Percentiles rank a stretch among this genome's conserved stretches.
Evolutionary conservation across 352 stramenopile species (phyloP).

Genomic region (Phytopythium delawarense): DNA sequence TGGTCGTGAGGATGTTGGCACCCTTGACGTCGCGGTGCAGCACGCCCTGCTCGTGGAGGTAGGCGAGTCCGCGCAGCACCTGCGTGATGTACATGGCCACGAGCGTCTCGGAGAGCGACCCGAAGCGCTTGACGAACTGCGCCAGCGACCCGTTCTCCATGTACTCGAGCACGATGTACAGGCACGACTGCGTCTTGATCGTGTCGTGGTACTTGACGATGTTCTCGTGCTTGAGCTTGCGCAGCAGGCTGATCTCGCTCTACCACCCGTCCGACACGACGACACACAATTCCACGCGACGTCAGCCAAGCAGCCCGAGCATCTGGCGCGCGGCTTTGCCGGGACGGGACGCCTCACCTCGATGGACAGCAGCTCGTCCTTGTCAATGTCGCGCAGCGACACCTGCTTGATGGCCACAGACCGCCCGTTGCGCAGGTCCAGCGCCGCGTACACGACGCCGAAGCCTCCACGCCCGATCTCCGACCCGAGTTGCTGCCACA

Average conservation of each 20-base stretch:
- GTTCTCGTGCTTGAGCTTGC: conserved; percentile 93
- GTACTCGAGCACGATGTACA: conserved; percentile 90
- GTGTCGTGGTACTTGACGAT: conserved; percentile 96
- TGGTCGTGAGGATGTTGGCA: conserved; percentile 92
- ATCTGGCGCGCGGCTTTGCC: no score
- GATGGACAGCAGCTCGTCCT: conserved; percentile 78
- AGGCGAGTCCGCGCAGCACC: conserved; percentile 86
- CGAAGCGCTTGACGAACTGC: conserved; percentile 93
- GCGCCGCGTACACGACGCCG: conserved; percentile 85
- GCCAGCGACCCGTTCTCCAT: conserved; percentile 94
- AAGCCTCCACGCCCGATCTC: conserved; percentile 92
- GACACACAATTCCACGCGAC: neutral
- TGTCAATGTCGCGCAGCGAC: conserved; percentile 78
- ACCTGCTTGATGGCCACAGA: conserved; percentile 88
- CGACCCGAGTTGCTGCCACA: conserved; percentile 78
- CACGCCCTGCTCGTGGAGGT: conserved; percentile 90
- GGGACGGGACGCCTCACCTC: conserved; percentile 29
- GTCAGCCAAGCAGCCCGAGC: neutral
- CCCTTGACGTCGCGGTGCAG: conserved; percentile 93
- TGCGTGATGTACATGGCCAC: conserved; percentile 92
- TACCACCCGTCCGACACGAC: conserved; percentile 10
- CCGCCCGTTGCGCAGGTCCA: conserved; percentile 78
- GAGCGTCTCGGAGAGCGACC: conserved; percentile 87
- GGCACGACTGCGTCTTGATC: conserved; percentile 78
- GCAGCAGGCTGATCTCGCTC: conserved; percentile 90